Conservation (phyloP, 2,329 filamentous ascomycete genomes). For the Hypoxylon sp. region DNA sequence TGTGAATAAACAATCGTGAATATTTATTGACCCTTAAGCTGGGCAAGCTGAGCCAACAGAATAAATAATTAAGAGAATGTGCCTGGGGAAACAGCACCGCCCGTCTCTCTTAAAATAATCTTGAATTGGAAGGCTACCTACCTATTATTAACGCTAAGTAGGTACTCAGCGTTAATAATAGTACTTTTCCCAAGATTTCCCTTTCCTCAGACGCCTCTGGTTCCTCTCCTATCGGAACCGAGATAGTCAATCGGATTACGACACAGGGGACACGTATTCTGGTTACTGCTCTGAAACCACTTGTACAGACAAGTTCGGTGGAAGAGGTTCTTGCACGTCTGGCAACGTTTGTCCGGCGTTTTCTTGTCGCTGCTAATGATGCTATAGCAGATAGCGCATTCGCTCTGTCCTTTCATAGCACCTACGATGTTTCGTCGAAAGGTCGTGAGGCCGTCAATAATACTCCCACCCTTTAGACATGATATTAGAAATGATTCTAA, state of each 20-base stretch:
- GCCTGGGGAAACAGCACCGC: background rate
- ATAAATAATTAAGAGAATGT: background rate
- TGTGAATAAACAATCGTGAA: background rate
- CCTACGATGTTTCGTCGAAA: slow-evolving; percentile 91
- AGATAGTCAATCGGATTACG: slow-evolving; percentile 84
- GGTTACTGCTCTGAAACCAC: slow-evolving; percentile 96
- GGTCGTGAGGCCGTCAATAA: slow-evolving; percentile 87
- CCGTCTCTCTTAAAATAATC: background rate
- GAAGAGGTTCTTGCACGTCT: slow-evolving; percentile 94
- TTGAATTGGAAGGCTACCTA: background rate
- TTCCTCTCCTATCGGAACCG: slow-evolving; percentile 50
- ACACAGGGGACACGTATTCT: slow-evolving; percentile 92
- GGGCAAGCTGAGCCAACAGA: too few species aligned
- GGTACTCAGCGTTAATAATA: background rate
- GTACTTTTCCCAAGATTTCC: background rate
- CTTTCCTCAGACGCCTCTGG: slow-evolving; percentile 41
- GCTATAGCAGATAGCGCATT: slow-evolving; percentile 97
- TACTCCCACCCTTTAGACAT: slow-evolving; percentile 76
- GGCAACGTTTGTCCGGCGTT: slow-evolving; percentile 91
- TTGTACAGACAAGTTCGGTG: slow-evolving; percentile 92
- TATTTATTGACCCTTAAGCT: too few species aligned
- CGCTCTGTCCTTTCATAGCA: slow-evolving; percentile 90
- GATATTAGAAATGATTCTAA: slow-evolving; percentile 22
- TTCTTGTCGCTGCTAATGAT: slow-evolving; percentile 91
- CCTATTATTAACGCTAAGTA: too few species aligned